Conservation (phyloP, 768 basidiomycete genomes). For the Tulasnella sp. region DNA sequence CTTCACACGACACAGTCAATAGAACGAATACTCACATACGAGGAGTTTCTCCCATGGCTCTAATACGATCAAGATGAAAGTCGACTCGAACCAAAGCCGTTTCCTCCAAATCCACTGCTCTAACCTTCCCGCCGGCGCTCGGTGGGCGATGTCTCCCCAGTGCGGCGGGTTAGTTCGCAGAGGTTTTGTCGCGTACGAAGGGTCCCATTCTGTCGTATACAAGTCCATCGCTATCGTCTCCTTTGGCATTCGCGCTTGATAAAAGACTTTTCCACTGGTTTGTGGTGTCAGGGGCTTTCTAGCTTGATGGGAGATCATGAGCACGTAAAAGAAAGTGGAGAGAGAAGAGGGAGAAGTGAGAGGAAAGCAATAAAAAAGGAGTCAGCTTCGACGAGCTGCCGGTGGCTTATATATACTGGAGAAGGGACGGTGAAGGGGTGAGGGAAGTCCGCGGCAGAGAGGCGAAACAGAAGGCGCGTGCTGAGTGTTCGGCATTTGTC, state of each 20-base stretch:
- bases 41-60: conserved; percentile 64
- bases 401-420: neutral
- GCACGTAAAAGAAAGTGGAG: neutral
- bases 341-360: neutral
- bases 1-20: neutral
- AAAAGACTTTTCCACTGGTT: neutral
- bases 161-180: neutral
- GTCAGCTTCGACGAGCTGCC: neutral
- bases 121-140: neutral
- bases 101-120: conserved; percentile 41
- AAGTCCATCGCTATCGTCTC: neutral
- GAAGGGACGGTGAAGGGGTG: neutral
- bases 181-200: neutral
- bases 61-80: conserved; percentile 50
- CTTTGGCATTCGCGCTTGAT: neutral
- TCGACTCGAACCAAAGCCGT: conserved; percentile 50
- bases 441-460: neutral
- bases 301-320: neutral
- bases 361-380: neutral
- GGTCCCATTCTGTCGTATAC: neutral
- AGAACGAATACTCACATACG: conserved; percentile 39
- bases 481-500: neutral
- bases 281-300: neutral
- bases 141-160: neutral
- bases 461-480: neutral